These are phyloP conservation scores for Saturnispora ahearnii DNA, from an alignment of 805 yeast genomes.

Conservation along the genomic window DNA sequence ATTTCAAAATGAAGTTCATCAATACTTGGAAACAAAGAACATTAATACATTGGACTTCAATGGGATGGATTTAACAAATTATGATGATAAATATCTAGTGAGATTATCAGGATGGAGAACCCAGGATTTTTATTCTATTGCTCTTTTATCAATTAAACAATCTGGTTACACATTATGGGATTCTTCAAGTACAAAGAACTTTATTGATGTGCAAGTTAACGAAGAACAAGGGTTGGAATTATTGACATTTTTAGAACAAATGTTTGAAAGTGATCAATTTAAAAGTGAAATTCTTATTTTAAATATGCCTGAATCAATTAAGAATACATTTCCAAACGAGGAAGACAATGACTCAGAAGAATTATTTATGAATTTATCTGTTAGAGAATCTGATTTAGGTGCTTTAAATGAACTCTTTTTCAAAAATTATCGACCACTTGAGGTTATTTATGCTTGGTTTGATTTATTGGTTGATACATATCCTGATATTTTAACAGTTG, in stretches of 20 bases:
- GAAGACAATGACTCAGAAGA: constrained; percentile 4
- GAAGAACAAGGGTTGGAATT: constrained; percentile 18
- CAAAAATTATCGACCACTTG: constrained; percentile 56
- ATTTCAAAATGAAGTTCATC: background rate
- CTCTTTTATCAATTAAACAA: constrained; percentile 18
- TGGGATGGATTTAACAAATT: background rate
- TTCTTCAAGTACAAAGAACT: constrained; percentile 29
- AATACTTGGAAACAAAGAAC: background rate
- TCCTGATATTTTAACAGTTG: constrained; percentile 55
- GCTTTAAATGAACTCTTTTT: constrained; percentile 48
- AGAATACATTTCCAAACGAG: constrained; percentile 41
- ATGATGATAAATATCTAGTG: constrained; percentile 33
- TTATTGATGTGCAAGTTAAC: constrained; percentile 37
- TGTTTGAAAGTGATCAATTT: constrained; percentile 13
- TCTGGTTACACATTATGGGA: constrained; percentile 40
- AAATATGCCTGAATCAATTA: constrained; percentile 49
- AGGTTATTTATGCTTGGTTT: constrained; percentile 66
- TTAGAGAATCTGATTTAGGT: background rate
- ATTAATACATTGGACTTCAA: background rate
- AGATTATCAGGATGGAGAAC: constrained; percentile 30
- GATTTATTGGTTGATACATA: constrained; percentile 50
- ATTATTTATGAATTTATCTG: background rate
- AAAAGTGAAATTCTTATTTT: constrained; percentile 37
- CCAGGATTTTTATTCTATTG: constrained; percentile 10
- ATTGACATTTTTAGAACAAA: constrained; percentile 9